phyloP scores from a whole-genome alignment of 139 green algal species.

The Picochlorum costavermella region DNA sequence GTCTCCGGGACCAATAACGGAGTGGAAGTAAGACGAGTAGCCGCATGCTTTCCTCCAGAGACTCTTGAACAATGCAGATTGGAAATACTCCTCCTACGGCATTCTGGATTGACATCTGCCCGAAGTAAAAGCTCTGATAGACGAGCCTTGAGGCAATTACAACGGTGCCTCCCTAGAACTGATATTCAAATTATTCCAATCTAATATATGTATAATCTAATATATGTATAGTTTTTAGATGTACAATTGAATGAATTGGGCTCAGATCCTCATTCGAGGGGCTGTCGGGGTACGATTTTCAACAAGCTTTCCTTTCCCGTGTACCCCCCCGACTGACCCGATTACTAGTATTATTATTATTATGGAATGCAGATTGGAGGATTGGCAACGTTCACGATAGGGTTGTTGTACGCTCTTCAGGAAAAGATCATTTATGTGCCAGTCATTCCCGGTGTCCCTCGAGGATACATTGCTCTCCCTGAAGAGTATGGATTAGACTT shows the following conservation, averaged over 20 bases:
- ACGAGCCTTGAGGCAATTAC: neutral
- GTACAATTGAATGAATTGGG: neutral
- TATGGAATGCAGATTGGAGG: conserved; percentile 37
- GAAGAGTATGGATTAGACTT: conserved; percentile 46
- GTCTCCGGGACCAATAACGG: neutral
- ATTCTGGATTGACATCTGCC: neutral
- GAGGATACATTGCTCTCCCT: conserved; percentile 39
- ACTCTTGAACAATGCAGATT: neutral
- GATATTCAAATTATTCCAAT: neutral
- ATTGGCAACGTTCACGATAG: conserved; percentile 41
- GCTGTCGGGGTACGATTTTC: neutral
- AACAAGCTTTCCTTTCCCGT: too few relatives aligned
- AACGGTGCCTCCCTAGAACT: neutral
- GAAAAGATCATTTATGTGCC: conserved; percentile 80
- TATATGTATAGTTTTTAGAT: too few relatives aligned
- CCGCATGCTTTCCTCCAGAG: neutral
- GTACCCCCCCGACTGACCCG: too few relatives aligned
- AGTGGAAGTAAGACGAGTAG: neutral
- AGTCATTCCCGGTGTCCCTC: conserved; percentile 55
- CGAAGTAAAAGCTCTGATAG: neutral
- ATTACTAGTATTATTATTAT: too few relatives aligned
- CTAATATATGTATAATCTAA: neutral
- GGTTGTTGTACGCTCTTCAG: conserved; percentile 61
- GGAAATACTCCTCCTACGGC: neutral
- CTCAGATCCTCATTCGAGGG: neutral